Evolutionary conservation across 345 rosid genomes (phyloP).

Genomic region (Eucalyptus melliodora): DNA sequence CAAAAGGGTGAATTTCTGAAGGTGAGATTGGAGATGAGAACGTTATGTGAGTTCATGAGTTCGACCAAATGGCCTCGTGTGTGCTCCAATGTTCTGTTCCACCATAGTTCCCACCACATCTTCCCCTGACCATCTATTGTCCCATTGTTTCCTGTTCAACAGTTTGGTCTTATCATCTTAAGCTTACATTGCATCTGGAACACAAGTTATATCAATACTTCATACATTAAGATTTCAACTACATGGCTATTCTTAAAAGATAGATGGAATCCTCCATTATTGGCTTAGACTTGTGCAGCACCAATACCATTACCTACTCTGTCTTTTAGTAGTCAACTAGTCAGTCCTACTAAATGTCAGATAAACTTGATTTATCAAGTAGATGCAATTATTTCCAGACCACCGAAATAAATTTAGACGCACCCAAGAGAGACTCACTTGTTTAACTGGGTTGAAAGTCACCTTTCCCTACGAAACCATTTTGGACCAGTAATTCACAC

Average conservation of each 20-base stretch:
- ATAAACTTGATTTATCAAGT: neutral
- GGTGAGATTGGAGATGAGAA: slow-evolving; percentile 83
- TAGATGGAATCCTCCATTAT: neutral
- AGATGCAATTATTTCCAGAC: neutral
- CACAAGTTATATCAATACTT: neutral
- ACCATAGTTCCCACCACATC: slow-evolving; percentile 99
- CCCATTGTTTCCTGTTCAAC: slow-evolving; percentile 67
- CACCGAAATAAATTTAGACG: neutral
- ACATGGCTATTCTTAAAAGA: neutral
- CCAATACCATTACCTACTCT: neutral
- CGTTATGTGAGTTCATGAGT: slow-evolving; percentile 57
- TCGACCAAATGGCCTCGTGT: slow-evolving; percentile 97
- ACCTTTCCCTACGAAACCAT: neutral
- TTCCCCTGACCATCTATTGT: slow-evolving; percentile 94
- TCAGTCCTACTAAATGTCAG: neutral
- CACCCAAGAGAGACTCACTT: neutral
- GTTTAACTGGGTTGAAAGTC: neutral
- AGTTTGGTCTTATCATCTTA: neutral
- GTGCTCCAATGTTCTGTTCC: slow-evolving; percentile 81
- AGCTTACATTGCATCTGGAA: neutral
- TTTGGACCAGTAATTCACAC: neutral
- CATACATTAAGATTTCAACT: neutral
- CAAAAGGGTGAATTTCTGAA: slow-evolving; percentile 87
- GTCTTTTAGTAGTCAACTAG: neutral
- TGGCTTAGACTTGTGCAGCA: neutral